These are phyloP conservation scores for Geranium rotundifolium DNA, from an alignment of 345 rosid genomes.

Conservation along the genomic window DNA sequence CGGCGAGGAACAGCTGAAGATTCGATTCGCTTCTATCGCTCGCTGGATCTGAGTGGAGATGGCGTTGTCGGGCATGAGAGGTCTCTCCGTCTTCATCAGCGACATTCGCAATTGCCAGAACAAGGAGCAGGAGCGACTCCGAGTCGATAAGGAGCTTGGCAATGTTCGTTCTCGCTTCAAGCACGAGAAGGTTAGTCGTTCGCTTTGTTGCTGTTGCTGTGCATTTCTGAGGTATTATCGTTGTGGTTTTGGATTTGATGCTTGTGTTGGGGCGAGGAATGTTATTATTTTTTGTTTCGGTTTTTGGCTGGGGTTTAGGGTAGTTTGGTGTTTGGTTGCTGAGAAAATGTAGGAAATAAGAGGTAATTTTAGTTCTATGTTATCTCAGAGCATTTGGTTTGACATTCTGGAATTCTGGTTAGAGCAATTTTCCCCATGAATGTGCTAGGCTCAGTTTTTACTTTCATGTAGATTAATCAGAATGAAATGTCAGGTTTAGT, in stretches of 20 bases:
- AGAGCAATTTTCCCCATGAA: not conserved
- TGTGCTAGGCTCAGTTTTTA: no score
- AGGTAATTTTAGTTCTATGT: not conserved
- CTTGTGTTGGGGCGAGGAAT: not conserved
- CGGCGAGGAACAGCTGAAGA: not conserved
- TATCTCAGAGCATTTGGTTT: no score
- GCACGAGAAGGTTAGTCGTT: conserved; percentile 61
- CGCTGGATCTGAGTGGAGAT: conserved; percentile 18
- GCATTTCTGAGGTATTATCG: not conserved
- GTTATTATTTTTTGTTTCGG: not conserved
- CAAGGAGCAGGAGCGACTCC: conserved; percentile 89
- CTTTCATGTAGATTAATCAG: not conserved
- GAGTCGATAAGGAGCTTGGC: conserved; percentile 99
- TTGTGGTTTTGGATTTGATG: not conserved
- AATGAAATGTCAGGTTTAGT: not conserved
- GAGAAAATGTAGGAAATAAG: not conserved
- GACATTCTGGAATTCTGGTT: not conserved
- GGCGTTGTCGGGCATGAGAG: conserved; percentile 88
- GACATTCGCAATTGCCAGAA: conserved; percentile 98
- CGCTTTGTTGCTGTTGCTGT: not conserved
- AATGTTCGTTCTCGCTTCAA: conserved; percentile 95
- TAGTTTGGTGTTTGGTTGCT: not conserved
- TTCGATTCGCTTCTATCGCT: not conserved
- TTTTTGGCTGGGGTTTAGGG: no score
- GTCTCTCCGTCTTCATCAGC: conserved; percentile 92